Base-by-base conservation (phyloP, 202 grass and related monocot species). In the Panicum virgatum region DNA sequence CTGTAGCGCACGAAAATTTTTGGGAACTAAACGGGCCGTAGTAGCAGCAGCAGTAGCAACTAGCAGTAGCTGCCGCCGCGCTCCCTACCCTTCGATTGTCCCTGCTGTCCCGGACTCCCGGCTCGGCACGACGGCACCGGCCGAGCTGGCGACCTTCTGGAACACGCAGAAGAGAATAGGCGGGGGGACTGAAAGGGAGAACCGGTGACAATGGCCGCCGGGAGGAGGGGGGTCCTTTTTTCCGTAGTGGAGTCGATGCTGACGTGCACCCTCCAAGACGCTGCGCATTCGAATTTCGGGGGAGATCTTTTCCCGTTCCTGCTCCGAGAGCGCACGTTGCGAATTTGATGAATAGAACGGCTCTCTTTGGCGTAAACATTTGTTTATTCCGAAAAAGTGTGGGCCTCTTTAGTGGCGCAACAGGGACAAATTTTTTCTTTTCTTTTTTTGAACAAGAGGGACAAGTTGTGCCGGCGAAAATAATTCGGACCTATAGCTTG, bases 211-310 rank as follows among this genome's bases (percentile, higher is more conserved):
- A 82, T 71, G 60, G 52, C 62, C 68, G 62, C 58, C 54, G 30
- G 15, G 43, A 9, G 2, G 36, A 38, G 36, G 3, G 39, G 76
- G 25, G 3, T 0, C 57, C 68, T 53, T 80, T 23, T 92, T 46
- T 25, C 13, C 75, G n/a, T 87, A 84, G 86, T 79, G 92, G 75
- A 89, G 84, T 34, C 82, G 92, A 90, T 76, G 87, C 79, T 85
- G 92, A 89, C 89, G 83, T 65, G 72, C 79, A 87, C 52, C 86
- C 77, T 91, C 82, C 83, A 70, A 79, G 50, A 82, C 84, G 80
- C 88, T 30, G 70, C 69, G 4, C 71, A 30, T 69, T 85, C 82
- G 71, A 86, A 86, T 82, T 73, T 76, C 68, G 50, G 2, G 29
- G 43, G 59, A 82, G 48, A 85, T 89, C 18, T 78, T 89, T 78